phyloP scores from a whole-genome alignment of 108 stramenopile species.

The Fistulifera pelliculosa region DNA sequence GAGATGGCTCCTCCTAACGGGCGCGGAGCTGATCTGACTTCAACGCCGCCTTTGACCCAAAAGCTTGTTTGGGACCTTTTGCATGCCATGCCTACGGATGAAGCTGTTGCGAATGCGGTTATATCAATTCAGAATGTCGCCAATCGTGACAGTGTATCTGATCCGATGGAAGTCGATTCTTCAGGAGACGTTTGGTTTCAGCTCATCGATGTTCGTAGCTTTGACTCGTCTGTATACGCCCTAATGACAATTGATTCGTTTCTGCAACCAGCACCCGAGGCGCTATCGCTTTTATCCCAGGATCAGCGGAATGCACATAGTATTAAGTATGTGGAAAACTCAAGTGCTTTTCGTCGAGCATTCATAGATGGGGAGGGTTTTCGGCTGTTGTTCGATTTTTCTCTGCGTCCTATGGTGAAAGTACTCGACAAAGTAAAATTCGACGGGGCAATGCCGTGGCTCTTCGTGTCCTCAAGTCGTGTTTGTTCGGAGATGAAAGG shows the following conservation, averaged over 20 bases:
- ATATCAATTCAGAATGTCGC: slow-evolving; percentile 21
- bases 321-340: slow-evolving; percentile 24
- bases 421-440: slow-evolving; percentile 38
- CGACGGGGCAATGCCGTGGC: slow-evolving; percentile 81
- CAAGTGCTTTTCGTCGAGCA: slow-evolving; percentile 48
- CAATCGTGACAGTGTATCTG: slow-evolving; percentile 11
- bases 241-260: slow-evolving; percentile 89
- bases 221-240: slow-evolving; percentile 83
- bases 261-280: slow-evolving; percentile 75
- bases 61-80: slow-evolving; percentile 88
- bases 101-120: slow-evolving; percentile 46
- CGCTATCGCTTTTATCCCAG: slow-evolving; percentile 45
- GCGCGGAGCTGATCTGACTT: slow-evolving; percentile 7
- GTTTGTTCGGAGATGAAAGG: slow-evolving; percentile 43
- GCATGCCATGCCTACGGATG: slow-evolving; percentile 87
- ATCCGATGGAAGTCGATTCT: slow-evolving; percentile 68
- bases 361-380: slow-evolving; percentile 90
- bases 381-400: slow-evolving; percentile 73
- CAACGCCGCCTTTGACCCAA: slow-evolving; percentile 28
- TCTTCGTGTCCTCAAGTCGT: slow-evolving; percentile 74
- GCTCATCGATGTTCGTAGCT: slow-evolving; percentile 52
- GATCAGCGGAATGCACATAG: slow-evolving; percentile 22
- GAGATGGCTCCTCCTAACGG: too few species aligned
- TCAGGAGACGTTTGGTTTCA: slow-evolving; percentile 48
- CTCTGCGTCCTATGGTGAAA: slow-evolving; percentile 38